phyloP scores from a whole-genome alignment of 2,329 filamentous ascomycete species.

The Alternaria postmessia region DNA sequence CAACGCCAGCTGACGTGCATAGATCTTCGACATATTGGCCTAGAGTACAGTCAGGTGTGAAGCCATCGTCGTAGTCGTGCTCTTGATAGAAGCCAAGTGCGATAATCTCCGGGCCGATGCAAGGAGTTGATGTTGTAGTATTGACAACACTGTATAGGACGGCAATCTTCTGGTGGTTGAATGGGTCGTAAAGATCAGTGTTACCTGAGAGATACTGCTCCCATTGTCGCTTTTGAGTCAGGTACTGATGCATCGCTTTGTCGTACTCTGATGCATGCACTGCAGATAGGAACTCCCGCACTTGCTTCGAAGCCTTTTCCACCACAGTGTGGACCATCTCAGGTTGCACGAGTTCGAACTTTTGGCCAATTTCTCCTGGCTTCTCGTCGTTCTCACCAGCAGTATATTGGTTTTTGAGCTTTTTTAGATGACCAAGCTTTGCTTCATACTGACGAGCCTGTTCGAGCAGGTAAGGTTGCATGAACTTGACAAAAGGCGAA shows the following conservation, averaged over 20 bases:
- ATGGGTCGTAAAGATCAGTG: conserved; percentile 89
- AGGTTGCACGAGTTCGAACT: conserved; percentile 90
- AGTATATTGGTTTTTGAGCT: conserved; percentile 76
- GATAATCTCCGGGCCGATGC: conserved; percentile 87
- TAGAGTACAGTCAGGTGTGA: conserved; percentile 83
- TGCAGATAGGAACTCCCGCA: conserved; percentile 91
- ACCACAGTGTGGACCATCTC: conserved; percentile 92
- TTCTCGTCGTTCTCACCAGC: conserved; percentile 46
- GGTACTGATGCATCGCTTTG: conserved; percentile 90
- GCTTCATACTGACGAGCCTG: conserved; percentile 90
- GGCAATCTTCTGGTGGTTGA: conserved; percentile 94
- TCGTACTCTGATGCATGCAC: conserved; percentile 98
- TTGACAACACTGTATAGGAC: conserved; percentile 94
- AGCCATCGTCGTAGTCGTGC: conserved; percentile 74
- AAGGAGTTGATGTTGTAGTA: conserved; percentile 91
- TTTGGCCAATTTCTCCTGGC: conserved; percentile 60
- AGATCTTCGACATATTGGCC: conserved; percentile 96
- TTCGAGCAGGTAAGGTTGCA: conserved; percentile 91
- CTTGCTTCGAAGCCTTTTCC: conserved; percentile 80
- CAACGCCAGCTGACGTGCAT: conserved; percentile 76
- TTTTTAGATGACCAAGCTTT: conserved; percentile 80
- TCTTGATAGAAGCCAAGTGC: conserved; percentile 94
- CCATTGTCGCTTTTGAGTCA: conserved; percentile 95
- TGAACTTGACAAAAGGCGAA: conserved; percentile 95
- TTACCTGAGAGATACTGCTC: conserved; percentile 93